Evolutionary conservation across 106 monocot genomes (phyloP), one percentile per base, ranked within the genome.

Genomic region (Triglochin maritima): DNA sequence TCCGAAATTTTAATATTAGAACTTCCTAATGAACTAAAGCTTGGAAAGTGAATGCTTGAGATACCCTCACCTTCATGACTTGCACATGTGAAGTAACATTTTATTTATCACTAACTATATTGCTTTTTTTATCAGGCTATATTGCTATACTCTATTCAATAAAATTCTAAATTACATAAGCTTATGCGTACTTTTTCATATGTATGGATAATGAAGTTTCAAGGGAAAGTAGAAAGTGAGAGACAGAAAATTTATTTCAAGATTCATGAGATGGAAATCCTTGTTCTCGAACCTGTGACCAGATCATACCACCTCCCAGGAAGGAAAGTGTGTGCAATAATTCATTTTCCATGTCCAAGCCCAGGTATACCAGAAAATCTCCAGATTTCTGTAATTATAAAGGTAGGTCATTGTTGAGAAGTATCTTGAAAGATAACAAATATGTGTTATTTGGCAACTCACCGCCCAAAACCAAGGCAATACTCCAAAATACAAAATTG

Each of bases 401-500:
- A 49, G 4, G 3, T 4, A 9, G 29, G 29, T 29, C 29, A 29
- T 29, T 4, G 5, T 10, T 5, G 3, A 29, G 29, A 53, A 59
- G 9, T 47, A 67, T 43, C 49, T 6, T 47, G 12, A 57, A 57
- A 67, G 12, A 15, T 12, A 45, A 5, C 49, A 8, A 50, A 15
- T 44, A 55, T 5, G n/a, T 2, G 16, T 42, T 46, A 6, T 56
- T 65, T 11, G 41, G 52, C 50, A 56, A 17, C 16, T 81, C 79
- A 98, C 96, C 85, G 85, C 75, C 96, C 96, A 98, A 67, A 98
- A 78, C 91, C 85, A 91, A 17, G 96, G 96, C 50, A 98, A 65
- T 68, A 88, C 56, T 50, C 86, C 80, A 77, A 72, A 86, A 68
- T 77, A 86, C 82, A 98, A 75, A 69, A 98, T 84, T 71, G 87